Evolutionary conservation across 768 basidiomycete genomes (phyloP).

Genomic region (Tylopilus sp.): DNA sequence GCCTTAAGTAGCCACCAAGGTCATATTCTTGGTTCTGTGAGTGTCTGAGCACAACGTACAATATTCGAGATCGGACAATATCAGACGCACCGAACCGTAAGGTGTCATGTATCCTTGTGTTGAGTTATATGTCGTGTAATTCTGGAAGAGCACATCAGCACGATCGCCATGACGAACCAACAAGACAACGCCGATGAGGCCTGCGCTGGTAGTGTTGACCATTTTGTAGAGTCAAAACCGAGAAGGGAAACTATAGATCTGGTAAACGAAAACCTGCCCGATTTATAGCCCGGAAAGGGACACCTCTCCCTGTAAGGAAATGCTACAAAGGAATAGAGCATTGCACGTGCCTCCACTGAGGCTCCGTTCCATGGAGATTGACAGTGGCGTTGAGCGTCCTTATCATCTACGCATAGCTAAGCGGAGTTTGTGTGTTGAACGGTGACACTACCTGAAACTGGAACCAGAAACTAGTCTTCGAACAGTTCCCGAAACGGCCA

Average conservation of each 20-base stretch:
- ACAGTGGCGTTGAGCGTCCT: no score
- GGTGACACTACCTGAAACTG: no score
- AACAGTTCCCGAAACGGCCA: no score
- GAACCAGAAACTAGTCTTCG: no score
- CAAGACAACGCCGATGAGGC: constrained; percentile 67
- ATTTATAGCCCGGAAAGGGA: constrained; percentile 9
- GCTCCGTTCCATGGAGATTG: neutral
- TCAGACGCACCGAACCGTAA: constrained; percentile 60
- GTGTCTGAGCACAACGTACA: neutral
- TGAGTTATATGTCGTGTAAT: constrained; percentile 66
- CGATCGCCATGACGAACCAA: constrained; percentile 79
- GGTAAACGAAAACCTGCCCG: neutral
- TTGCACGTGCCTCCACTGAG: neutral
- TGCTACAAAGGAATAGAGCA: neutral
- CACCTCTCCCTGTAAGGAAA: neutral
- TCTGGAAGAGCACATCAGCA: constrained; percentile 55
- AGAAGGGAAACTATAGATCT: neutral
- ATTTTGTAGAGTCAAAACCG: constrained; percentile 8
- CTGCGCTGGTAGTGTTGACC: constrained; percentile 24
- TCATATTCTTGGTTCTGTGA: constrained; percentile 49
- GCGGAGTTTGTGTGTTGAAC: neutral
- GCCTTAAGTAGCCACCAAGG: constrained; percentile 57
- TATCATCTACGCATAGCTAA: neutral
- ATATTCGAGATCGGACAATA: constrained; percentile 10
- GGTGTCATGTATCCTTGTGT: constrained; percentile 66